Evolutionary conservation across 805 yeast species (phyloP), one percentile per base, ranked within the genome.

Genomic region (Pichia phayaonensis): DNA sequence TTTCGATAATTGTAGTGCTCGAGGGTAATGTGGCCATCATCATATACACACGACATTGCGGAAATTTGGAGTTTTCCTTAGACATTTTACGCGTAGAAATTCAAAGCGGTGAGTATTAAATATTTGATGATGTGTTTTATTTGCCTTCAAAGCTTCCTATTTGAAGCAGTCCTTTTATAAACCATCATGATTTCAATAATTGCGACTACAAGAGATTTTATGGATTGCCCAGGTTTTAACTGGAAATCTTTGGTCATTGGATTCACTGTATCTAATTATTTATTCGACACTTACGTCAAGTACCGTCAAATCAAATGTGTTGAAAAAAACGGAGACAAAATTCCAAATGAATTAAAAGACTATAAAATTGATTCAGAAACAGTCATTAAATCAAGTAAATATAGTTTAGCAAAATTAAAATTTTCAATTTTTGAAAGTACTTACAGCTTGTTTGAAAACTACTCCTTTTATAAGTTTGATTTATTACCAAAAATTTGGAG

Each of bases 181-280:
- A 20, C n/a, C 8, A 45, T 16, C 12, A 62, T 62, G 66, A 56
- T 55, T 13, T 57, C 59, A 24, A 39, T 68, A n/a, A 60, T 69
- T 39, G 66, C 69, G 42, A 44, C 64, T 15, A 64, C 81, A 13
- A 77, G 82, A 53, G 61, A 74, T 3, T 66, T 77, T 34, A 69
- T 84, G 53, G 96, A 89, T 62, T 71, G 69, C 45, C 83, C 94
- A 4, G 73, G 75, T 16, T 77, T 88, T 60, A 77, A 89, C 54
- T 94, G 97, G 97, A 89, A 88, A 62, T 60, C 74, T 13, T 71
- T 90, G 42, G 79, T 92, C 44, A 65, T 86, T 43, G 86, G 90
- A 1, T 81, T 89, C 61, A 76, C 95, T 4, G 72, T 84, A 16
- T 86, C 86, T 31, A 86, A 89, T 63, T 89, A 77, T 61, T 67